Evolutionary conservation across 257 asterid species (phyloP), one percentile per base, ranked within the genome.

Genomic region (Solanum bulbocastanum): DNA sequence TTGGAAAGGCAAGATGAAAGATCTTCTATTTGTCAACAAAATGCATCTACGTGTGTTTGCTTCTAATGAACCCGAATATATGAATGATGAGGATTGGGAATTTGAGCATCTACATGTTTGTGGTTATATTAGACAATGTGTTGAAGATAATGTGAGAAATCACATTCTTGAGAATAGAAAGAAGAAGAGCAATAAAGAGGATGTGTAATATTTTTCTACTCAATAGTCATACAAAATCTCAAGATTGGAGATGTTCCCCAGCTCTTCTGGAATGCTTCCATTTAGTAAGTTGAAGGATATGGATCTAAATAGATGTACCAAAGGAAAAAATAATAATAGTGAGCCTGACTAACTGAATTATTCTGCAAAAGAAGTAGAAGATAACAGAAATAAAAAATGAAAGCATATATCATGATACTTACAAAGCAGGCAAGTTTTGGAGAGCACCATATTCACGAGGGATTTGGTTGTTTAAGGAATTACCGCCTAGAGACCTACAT

Each of bases 241-340:
- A 33, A 82, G 87, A 39, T 33, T 83, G 37, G 86, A 42, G 87
- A 69, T 23, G 15, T 69, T 35, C 87, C 89, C 81, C 23, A 83
- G 68, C n/a, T 87, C 75, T 7, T 69, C 6, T 11, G 89, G 89
- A 83, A 87, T 83, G 39, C 18, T 23, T 62, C 89, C 89, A 5
- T n/a, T 14, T 16, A 82, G 52, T 46, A 23, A 8, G 33, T 87
- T 87, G 33, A 4, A 12, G 62, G 11, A 4, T 56, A 87, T 0
- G 15, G 3, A 5, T 83, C 87, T 87, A 25, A 82, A 49, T 27
- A 8, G 37, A 30, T 66, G 65, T 20, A 58, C 14, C 8, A 32
- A 79, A 65, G 15, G 3, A 1, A 30, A 40, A 11, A 69, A 18
- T 36, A 36, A 36, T 1, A 72, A 22, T 22, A 33, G 46, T 33